Conservation (phyloP, 768 basidiomycete species). For the Suillus variegatus region DNA sequence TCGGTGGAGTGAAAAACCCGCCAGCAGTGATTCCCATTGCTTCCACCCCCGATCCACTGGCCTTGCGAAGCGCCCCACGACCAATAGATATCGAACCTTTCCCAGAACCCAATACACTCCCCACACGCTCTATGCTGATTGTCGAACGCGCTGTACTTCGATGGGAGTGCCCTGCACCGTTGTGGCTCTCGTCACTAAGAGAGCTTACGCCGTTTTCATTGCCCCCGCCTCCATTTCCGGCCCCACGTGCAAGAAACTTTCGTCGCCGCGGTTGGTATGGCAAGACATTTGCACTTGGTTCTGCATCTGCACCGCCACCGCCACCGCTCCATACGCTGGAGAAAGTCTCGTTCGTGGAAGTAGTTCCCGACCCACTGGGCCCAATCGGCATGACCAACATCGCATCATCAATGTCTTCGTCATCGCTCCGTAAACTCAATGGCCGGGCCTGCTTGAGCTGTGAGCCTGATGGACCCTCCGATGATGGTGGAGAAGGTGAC, state of each 20-base stretch:
- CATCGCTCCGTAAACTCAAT: slow-evolving; percentile 41
- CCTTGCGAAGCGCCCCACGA: slow-evolving; percentile 59
- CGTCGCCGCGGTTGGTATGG: slow-evolving; percentile 45
- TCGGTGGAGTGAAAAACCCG: slow-evolving; percentile 73
- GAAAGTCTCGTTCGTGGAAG: slow-evolving; percentile 12
- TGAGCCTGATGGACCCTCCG: slow-evolving; percentile 22
- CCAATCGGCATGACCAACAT: slow-evolving; percentile 76
- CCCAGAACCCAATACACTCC: slow-evolving; percentile 32
- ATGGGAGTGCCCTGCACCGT: slow-evolving; percentile 24
- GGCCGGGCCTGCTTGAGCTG: slow-evolving; percentile 24
- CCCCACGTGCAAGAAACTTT: slow-evolving; percentile 31
- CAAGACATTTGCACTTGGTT: slow-evolving; percentile 10
- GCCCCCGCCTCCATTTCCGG: not conserved
- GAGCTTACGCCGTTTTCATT: slow-evolving; percentile 31
- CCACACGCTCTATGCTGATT: slow-evolving; percentile 60
- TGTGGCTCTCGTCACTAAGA: slow-evolving; percentile 33
- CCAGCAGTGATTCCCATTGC: slow-evolving; percentile 73
- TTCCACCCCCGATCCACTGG: slow-evolving; percentile 73
- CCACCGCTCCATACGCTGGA: slow-evolving; percentile 31
- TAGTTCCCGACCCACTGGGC: slow-evolving; percentile 30
- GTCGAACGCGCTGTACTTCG: slow-evolving; percentile 53
- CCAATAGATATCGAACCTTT: slow-evolving; percentile 69
- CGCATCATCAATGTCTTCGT: slow-evolving; percentile 76
- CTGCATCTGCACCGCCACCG: slow-evolving; percentile 18
- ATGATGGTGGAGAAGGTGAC: slow-evolving; percentile 31